phyloP scores from a whole-genome alignment of 805 yeast genomes.

The Cyberlindnera maclurae region DNA sequence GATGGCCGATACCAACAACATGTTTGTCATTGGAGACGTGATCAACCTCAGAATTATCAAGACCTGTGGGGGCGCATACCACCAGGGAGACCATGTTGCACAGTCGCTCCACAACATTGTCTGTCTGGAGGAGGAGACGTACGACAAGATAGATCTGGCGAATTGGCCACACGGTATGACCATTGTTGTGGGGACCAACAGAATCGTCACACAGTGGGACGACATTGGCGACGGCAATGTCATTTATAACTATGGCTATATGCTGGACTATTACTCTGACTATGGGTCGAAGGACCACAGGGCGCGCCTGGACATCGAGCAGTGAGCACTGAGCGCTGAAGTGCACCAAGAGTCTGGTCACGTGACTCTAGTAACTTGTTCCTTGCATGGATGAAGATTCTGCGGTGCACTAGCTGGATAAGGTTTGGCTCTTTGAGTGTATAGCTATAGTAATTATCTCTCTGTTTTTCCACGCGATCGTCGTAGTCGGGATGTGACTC shows the following conservation, averaged over 20 bases:
- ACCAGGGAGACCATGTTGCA: slow-evolving; percentile 19
- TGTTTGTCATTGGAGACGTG: slow-evolving; percentile 34
- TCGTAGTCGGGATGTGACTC: no score
- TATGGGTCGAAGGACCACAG: slow-evolving; percentile 19
- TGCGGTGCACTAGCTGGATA: no score
- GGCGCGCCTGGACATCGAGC: slow-evolving; percentile 6
- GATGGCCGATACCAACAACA: slow-evolving; percentile 20
- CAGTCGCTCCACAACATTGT: slow-evolving; percentile 14
- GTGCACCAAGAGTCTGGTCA: no score
- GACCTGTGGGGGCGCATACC: slow-evolving; percentile 34
- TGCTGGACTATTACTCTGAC: slow-evolving; percentile 26
- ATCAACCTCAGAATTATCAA: slow-evolving; percentile 31
- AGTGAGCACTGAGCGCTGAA: background rate
- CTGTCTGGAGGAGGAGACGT: slow-evolving; percentile 8
- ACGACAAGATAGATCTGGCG: slow-evolving; percentile 9
- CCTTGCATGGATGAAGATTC: no score
- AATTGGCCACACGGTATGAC: slow-evolving; percentile 22
- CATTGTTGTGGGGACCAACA: slow-evolving; percentile 21
- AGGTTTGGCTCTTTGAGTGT: no score
- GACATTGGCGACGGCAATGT: slow-evolving; percentile 25
- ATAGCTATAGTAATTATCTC: no score
- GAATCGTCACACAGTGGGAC: slow-evolving; percentile 18
- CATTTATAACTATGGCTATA: slow-evolving; percentile 19
- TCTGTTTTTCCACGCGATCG: no score
- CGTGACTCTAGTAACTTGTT: no score